These are phyloP conservation scores for Phytophthora kernoviae DNA, from an alignment of 352 stramenopile genomes.

Conservation along the genomic window DNA sequence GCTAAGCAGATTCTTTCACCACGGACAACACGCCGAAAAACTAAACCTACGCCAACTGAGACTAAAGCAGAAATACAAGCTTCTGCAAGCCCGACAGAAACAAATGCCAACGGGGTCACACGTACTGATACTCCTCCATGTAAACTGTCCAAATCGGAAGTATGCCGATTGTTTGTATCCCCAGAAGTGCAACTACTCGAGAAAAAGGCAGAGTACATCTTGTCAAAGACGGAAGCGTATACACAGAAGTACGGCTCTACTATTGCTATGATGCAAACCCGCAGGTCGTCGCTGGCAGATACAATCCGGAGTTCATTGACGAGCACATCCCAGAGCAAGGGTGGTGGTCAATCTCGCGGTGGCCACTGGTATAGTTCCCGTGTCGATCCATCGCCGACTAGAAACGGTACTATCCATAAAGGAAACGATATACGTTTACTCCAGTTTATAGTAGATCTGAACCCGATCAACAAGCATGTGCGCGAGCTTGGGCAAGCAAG, in stretches of 20 bases:
- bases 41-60: neutral
- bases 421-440: conserved; percentile 16
- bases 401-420: neutral
- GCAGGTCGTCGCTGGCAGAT: conserved; percentile 27
- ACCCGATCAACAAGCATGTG: conserved; percentile 46
- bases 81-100: neutral
- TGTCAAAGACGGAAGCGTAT: conserved; percentile 45
- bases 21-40: neutral
- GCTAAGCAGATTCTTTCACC: conserved; percentile 27
- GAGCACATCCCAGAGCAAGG: conserved; percentile 3
- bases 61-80: too few species aligned
- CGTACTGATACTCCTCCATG: neutral
- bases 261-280: conserved; percentile 10
- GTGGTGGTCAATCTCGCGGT: conserved; percentile 19
- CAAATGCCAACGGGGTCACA: neutral
- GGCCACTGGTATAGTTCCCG: conserved; percentile 8
- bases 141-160: conserved; percentile 14
- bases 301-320: conserved; percentile 22
- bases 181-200: conserved; percentile 54
- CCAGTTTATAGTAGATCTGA: conserved; percentile 60
- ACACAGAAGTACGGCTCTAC: conserved; percentile 27
- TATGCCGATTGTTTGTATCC: conserved; percentile 39
- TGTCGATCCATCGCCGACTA: neutral
- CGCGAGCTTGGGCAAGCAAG: conserved; percentile 32
- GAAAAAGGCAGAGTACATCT: conserved; percentile 52